phyloP scores from a whole-genome alignment of 306 rosid genomes.

The Abrus precatorius region DNA sequence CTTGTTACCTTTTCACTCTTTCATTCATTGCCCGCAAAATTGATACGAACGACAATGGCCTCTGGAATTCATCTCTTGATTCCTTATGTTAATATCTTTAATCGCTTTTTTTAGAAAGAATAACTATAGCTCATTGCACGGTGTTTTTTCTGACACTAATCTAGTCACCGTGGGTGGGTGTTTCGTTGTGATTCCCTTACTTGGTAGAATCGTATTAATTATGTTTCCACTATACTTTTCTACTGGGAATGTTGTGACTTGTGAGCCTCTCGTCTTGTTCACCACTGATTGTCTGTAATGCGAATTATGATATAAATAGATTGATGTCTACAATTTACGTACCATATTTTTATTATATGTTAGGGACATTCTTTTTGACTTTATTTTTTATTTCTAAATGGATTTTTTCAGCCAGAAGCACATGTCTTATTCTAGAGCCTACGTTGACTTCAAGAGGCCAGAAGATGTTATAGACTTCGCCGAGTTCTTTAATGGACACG shows the following conservation, averaged over 20 bases:
- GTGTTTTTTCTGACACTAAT: not conserved
- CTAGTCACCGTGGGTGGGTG: too few species aligned
- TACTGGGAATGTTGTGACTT: too few species aligned
- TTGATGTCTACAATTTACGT: not conserved
- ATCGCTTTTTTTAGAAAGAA: too few species aligned
- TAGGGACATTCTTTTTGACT: conserved; percentile 10
- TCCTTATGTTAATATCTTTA: too few species aligned
- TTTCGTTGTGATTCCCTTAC: not conserved
- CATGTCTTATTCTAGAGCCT: conserved; percentile 75
- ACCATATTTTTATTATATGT: not conserved
- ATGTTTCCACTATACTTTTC: not conserved
- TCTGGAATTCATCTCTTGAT: too few species aligned
- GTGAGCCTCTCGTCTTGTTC: too few species aligned
- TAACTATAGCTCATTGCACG: too few species aligned
- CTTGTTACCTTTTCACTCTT: not conserved
- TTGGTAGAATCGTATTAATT: not conserved
- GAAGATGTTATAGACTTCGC: conserved; percentile 84
- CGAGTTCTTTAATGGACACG: conserved; percentile 70
- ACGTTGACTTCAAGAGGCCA: conserved; percentile 74
- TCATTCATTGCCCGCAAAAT: too few species aligned
- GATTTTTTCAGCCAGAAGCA: conserved; percentile 70
- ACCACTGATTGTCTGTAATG: not conserved
- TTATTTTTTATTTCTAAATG: conserved; percentile 35
- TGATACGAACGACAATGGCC: too few species aligned
- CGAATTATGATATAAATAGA: not conserved